phyloP scores from a whole-genome alignment of 371 early-diverging fungal genomes.

The Syncephalastrum racemosum region DNA sequence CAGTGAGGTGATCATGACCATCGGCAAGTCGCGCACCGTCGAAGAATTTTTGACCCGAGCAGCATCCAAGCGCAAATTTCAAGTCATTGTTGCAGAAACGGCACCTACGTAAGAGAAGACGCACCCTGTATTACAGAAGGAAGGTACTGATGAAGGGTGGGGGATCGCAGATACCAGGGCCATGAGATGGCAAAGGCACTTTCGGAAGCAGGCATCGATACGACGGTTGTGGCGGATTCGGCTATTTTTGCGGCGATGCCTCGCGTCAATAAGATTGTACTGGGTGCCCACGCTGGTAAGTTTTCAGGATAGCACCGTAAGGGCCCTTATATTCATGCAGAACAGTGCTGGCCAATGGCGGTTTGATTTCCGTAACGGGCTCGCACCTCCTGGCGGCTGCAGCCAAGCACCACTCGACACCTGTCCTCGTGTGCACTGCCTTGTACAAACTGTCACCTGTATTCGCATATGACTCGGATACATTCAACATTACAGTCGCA shows the following conservation, averaged over 20 bases:
- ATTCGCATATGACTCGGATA: slow-evolving; percentile 86
- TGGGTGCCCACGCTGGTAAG: slow-evolving; percentile 89
- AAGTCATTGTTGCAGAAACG: slow-evolving; percentile 91
- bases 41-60: slow-evolving; percentile 86
- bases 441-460: slow-evolving; percentile 86
- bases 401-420: slow-evolving; percentile 89
- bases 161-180: slow-evolving; percentile 63
- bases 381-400: slow-evolving; percentile 85
- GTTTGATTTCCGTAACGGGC: slow-evolving; percentile 82
- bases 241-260: slow-evolving; percentile 97
- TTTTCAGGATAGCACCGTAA: background rate
- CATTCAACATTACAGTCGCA: slow-evolving; percentile 71
- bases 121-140: slow-evolving; percentile 7
- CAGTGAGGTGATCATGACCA: slow-evolving; percentile 95
- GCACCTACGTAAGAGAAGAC: slow-evolving; percentile 68
- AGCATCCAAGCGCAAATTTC: slow-evolving; percentile 84
- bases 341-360: slow-evolving; percentile 90
- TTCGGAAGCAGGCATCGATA: slow-evolving; percentile 83
- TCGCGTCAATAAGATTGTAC: slow-evolving; percentile 94
- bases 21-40: slow-evolving; percentile 86
- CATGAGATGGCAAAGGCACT: slow-evolving; percentile 83
- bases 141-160: background rate
- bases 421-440: slow-evolving; percentile 85
- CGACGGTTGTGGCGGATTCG: slow-evolving; percentile 89
- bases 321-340: background rate